Evolutionary conservation across 768 basidiomycete species (phyloP).

Genomic region (Lentinula raphanica): DNA sequence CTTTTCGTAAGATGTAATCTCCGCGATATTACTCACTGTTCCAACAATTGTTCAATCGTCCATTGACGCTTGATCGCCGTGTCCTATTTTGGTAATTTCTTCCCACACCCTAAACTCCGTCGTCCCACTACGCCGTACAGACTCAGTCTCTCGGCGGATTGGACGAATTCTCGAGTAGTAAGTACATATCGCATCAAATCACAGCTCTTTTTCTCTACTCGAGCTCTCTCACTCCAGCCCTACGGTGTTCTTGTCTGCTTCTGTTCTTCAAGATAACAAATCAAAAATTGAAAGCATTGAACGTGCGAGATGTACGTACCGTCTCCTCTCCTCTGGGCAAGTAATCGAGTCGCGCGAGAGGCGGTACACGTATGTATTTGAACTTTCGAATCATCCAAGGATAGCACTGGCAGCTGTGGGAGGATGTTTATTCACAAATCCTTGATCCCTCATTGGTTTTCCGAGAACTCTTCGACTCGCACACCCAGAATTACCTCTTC

Average conservation of each 20-base stretch:
- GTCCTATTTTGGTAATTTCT: not conserved
- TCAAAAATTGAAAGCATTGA: not conserved
- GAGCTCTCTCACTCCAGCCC: not conserved
- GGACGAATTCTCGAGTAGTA: not conserved
- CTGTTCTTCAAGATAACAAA: not conserved
- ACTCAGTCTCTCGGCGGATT: not conserved
- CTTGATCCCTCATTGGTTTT: not conserved
- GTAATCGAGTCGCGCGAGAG: not conserved
- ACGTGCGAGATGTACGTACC: not conserved
- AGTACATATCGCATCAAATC: no score
- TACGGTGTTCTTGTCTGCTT: not conserved
- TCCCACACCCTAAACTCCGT: not conserved
- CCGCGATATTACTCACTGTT: not conserved
- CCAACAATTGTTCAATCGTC: no score
- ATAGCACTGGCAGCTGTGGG: not conserved
- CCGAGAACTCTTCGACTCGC: not conserved
- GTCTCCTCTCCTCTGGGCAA: not conserved
- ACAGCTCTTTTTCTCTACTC: no score
- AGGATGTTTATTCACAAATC: not conserved
- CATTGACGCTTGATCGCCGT: constrained; percentile 3
- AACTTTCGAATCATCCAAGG: not conserved
- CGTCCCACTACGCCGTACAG: not conserved
- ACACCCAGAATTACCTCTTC: not conserved
- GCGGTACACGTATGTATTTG: not conserved
- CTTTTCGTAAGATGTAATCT: not conserved